Conservation (phyloP, 306 rosid species). For the Hylodesmum podocarpum region DNA sequence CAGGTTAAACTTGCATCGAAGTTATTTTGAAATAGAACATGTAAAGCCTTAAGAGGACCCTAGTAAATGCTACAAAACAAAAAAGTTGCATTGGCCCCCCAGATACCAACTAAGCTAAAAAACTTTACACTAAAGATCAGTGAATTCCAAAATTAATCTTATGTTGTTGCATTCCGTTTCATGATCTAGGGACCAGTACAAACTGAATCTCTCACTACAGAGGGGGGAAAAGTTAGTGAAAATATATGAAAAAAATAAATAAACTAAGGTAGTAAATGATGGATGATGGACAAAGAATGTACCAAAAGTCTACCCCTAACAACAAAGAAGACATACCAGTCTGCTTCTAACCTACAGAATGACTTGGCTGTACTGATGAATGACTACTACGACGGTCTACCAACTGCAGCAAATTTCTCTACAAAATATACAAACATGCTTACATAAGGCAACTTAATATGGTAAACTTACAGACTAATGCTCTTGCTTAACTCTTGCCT, state of each 20-base stretch:
- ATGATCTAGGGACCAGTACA: constrained; percentile 31
- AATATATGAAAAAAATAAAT: constrained; percentile 3
- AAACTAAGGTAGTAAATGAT: constrained; percentile 30
- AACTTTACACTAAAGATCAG: constrained; percentile 18
- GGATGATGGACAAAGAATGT: constrained; percentile 43
- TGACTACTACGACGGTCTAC: constrained; percentile 29
- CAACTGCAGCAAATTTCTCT: constrained; percentile 44
- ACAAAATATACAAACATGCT: constrained; percentile 66
- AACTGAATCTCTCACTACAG: constrained; percentile 24
- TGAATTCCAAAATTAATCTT: constrained; percentile 12
- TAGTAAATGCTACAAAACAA: constrained; percentile 1
- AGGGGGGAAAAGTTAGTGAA: neutral
- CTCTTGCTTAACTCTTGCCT: constrained; percentile 92
- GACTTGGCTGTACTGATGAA: constrained; percentile 33
- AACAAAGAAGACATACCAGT: constrained; percentile 32
- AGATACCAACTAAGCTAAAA: constrained; percentile 5
- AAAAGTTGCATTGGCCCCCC: neutral
- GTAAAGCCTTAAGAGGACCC: neutral
- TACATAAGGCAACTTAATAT: constrained; percentile 32
- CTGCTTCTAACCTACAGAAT: constrained; percentile 47
- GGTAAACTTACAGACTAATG: constrained; percentile 40
- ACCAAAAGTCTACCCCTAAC: constrained; percentile 38
- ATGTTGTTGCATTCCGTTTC: constrained; percentile 17
- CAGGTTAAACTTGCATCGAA: neutral
- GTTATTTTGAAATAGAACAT: neutral